phyloP scores from a whole-genome alignment of 495 filamentous ascomycete genomes.

The Neurospora cerealis region DNA sequence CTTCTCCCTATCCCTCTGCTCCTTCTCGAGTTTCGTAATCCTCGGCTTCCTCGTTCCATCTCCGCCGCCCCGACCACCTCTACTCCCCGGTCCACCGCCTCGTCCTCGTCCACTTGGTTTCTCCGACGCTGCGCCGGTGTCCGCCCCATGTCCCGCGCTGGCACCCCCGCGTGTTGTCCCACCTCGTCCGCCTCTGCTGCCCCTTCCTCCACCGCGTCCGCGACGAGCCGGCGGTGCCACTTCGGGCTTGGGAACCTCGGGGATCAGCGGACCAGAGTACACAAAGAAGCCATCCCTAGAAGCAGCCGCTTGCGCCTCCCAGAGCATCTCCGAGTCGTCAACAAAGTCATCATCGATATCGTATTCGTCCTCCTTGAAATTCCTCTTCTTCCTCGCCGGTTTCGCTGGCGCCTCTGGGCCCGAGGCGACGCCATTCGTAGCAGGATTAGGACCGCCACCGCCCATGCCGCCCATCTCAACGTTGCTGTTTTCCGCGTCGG shows the following conservation, averaged over 20 bases:
- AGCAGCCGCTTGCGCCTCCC: slow-evolving; percentile 91
- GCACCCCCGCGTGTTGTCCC: slow-evolving; percentile 13
- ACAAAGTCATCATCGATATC: slow-evolving; percentile 96
- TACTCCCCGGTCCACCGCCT: slow-evolving; percentile 63
- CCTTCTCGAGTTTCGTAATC: slow-evolving; percentile 73
- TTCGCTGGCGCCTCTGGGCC: slow-evolving; percentile 50
- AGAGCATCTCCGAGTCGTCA: slow-evolving; percentile 89
- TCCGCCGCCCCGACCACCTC: slow-evolving; percentile 44
- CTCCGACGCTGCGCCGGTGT: slow-evolving; percentile 26
- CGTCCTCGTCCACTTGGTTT: slow-evolving; percentile 36
- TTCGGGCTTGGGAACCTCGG: slow-evolving; percentile 80
- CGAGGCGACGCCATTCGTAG: slow-evolving; percentile 34
- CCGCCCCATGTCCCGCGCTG: slow-evolving; percentile 5
- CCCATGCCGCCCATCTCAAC: slow-evolving; percentile 44
- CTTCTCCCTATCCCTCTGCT: slow-evolving; percentile 52
- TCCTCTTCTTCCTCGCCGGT: slow-evolving; percentile 56
- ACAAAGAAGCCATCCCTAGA: slow-evolving; percentile 90
- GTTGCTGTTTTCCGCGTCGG: slow-evolving; percentile 62
- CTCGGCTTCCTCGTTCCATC: slow-evolving; percentile 67
- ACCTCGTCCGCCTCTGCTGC: slow-evolving; percentile 44
- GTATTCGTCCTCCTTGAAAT: slow-evolving; percentile 89
- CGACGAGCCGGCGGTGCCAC: slow-evolving; percentile 62
- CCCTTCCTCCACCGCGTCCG: slow-evolving; percentile 55
- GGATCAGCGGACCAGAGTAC: slow-evolving; percentile 74
- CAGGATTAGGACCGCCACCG: slow-evolving; percentile 1